Percentiles rank a stretch among this genome's conserved stretches.
These are phyloP conservation scores for Syncephalastrum sp. DNA, from an alignment of 371 early-diverging fungal genomes.

Conservation along the genomic window DNA sequence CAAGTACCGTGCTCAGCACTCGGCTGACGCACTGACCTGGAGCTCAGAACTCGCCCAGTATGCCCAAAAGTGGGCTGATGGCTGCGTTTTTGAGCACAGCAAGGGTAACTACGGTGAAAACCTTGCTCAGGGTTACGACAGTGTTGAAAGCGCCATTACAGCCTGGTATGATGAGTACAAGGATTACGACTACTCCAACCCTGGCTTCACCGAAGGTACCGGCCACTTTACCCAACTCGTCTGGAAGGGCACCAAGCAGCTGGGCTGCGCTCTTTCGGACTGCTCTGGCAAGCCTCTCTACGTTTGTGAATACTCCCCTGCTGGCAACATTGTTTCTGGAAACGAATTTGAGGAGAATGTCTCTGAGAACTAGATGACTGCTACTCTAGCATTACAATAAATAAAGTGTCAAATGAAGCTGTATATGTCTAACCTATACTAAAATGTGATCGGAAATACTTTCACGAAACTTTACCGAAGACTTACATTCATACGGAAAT, in stretches of 20 bases:
- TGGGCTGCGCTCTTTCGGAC: conserved; percentile 51
- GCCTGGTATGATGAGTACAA: conserved; percentile 51
- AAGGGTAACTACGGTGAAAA: conserved; percentile 43
- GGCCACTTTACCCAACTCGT: conserved; percentile 60
- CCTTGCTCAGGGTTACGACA: conserved; percentile 40
- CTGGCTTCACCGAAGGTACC: conserved; percentile 24
- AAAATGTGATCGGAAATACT: too few species aligned
- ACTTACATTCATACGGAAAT: too few species aligned
- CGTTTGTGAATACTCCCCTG: conserved; percentile 45
- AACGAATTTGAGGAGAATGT: conserved; percentile 46
- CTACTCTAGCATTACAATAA: too few species aligned
- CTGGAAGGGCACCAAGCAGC: conserved; percentile 48
- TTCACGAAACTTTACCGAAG: too few species aligned
- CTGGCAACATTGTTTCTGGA: conserved; percentile 20
- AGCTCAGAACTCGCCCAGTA: conserved; percentile 31
- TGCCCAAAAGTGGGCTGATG: conserved; percentile 42
- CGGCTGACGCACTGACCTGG: conserved; percentile 41
- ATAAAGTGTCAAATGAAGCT: too few species aligned
- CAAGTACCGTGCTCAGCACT: conserved; percentile 37
- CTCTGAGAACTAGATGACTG: too few species aligned
- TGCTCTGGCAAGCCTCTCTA: conserved; percentile 41
- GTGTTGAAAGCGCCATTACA: conserved; percentile 24
- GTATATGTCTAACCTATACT: too few species aligned
- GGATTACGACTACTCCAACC: conserved; percentile 37
- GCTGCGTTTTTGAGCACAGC: conserved; percentile 41